Percentiles rank a stretch among this genome's conserved stretches.
These are phyloP conservation scores for Parasitella parasitica DNA, from an alignment of 371 early-diverging fungal species.

Conservation along the genomic window DNA sequence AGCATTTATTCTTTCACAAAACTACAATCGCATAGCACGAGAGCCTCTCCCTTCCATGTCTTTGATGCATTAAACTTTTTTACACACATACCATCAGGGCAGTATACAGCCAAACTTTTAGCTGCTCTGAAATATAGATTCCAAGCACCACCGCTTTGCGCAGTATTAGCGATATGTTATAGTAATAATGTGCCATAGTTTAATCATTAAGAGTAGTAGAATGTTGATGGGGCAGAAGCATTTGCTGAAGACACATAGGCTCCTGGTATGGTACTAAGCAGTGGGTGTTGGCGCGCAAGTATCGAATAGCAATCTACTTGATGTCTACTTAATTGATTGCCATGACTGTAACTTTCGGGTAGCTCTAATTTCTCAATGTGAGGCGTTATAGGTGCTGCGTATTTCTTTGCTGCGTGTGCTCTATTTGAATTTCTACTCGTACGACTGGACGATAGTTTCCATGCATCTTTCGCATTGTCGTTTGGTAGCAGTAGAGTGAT, in stretches of 20 bases:
- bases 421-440: neutral
- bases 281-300: neutral
- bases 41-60: too few species aligned
- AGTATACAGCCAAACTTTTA: too few species aligned
- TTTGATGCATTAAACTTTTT: too few species aligned
- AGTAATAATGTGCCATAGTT: too few species aligned
- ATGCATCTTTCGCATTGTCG: neutral
- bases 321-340: neutral
- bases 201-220: neutral
- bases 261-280: neutral
- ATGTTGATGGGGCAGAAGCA: neutral
- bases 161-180: too few species aligned
- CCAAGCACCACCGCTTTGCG: too few species aligned
- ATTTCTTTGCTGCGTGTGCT: neutral
- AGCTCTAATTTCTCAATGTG: neutral
- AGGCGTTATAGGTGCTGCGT: constrained; percentile 1
- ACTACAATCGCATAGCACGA: too few species aligned
- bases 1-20: too few species aligned
- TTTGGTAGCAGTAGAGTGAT: neutral
- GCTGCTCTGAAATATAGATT: too few species aligned
- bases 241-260: neutral
- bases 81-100: too few species aligned
- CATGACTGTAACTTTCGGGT: constrained; percentile 6
- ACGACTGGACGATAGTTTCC: too few species aligned
- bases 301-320: neutral